A percentile compares a stretch with the other conserved stretches of the same genome.
phyloP scores from a whole-genome alignment of 2,329 filamentous ascomycete species.

The Sporothrix inflata region DNA sequence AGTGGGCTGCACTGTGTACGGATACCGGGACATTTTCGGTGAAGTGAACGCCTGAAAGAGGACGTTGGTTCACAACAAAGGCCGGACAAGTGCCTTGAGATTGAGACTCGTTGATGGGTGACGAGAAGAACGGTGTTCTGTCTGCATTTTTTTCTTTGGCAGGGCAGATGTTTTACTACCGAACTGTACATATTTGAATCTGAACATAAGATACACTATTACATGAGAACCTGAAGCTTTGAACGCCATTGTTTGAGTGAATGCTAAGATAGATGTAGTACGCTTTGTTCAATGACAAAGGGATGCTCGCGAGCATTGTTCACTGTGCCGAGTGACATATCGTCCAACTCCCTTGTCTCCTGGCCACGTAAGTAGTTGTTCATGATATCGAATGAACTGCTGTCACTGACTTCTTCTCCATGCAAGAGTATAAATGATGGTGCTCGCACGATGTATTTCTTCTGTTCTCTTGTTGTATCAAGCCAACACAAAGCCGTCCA shows the following conservation, averaged over 20 bases:
- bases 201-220: constrained; percentile 23
- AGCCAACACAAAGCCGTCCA: too few species aligned
- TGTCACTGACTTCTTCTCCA: not conserved
- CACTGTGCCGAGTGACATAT: not conserved
- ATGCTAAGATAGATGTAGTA: too few species aligned
- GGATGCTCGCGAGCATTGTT: not conserved
- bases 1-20: constrained; percentile 15
- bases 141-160: constrained; percentile 4
- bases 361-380: not conserved
- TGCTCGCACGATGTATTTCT: not conserved
- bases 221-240: not conserved
- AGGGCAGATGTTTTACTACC: constrained; percentile 23
- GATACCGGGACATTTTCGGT: not conserved
- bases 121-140: not conserved
- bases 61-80: not conserved
- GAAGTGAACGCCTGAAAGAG: not conserved
- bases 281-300: not conserved
- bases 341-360: not conserved
- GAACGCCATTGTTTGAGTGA: not conserved
- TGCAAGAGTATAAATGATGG: not conserved
- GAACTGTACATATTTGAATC: constrained; percentile 30
- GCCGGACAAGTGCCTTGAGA: not conserved
- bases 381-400: not conserved
- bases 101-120: not conserved
- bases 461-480: too few species aligned